A percentile compares a stretch with the other conserved stretches of the same genome.
Evolutionary conservation across 2,329 filamentous ascomycete species (phyloP).

Genomic region (Colletotrichum tabaci): DNA sequence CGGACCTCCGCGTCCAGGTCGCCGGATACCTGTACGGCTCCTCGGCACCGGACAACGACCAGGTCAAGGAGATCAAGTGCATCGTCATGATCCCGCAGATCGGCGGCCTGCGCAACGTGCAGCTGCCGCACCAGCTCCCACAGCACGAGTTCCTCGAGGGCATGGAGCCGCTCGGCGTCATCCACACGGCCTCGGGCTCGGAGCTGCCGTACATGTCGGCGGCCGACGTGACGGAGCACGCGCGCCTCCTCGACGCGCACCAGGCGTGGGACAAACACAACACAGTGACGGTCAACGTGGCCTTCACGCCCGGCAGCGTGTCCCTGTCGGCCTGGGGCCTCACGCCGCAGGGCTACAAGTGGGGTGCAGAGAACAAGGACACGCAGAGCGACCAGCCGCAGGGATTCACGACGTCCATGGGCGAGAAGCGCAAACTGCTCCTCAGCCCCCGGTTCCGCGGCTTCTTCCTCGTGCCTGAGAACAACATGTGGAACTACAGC

Average conservation of each 20-base stretch:
- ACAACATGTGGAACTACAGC: slow-evolving; percentile 95
- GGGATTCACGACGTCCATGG: slow-evolving; percentile 92
- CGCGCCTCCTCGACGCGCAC: slow-evolving; percentile 89
- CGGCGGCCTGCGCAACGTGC: slow-evolving; percentile 91
- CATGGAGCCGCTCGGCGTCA: slow-evolving; percentile 92
- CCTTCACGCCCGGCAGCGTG: slow-evolving; percentile 96
- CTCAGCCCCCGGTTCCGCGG: slow-evolving; percentile 94
- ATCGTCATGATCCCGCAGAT: slow-evolving; percentile 99
- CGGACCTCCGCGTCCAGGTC: slow-evolving; percentile 95
- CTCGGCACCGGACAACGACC: slow-evolving; percentile 93
- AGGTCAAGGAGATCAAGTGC: slow-evolving; percentile 96
- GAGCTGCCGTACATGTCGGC: slow-evolving; percentile 98
- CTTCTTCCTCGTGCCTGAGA: slow-evolving; percentile 96
- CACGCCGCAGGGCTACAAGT: slow-evolving; percentile 93
- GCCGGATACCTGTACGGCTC: slow-evolving; percentile 95
- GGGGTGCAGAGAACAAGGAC: slow-evolving; percentile 97
- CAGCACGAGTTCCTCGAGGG: slow-evolving; percentile 90
- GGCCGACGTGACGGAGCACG: slow-evolving; percentile 93
- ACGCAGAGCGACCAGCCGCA: slow-evolving; percentile 92
- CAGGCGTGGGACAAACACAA: slow-evolving; percentile 83
- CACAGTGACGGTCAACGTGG: slow-evolving; percentile 94
- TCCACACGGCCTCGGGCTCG: slow-evolving; percentile 95
- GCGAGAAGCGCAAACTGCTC: slow-evolving; percentile 94
- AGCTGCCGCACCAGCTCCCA: slow-evolving; percentile 89
- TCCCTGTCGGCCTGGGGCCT: slow-evolving; percentile 95